These are phyloP conservation scores for Pochonia chlamydosporia DNA, from an alignment of 2,329 filamentous ascomycete species.

Conservation along the genomic window DNA sequence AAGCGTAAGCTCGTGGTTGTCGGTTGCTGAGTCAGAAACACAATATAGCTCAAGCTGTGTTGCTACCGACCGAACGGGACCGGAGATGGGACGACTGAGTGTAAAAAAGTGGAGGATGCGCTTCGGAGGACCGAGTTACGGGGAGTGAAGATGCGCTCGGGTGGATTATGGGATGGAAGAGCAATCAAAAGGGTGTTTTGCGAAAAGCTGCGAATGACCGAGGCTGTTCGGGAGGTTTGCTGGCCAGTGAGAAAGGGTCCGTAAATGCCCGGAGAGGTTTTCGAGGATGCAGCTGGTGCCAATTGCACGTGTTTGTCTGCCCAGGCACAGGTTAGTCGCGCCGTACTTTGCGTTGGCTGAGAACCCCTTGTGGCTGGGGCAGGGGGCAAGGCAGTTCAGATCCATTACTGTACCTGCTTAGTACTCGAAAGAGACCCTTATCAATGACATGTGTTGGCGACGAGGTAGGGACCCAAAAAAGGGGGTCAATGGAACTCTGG, in stretches of 20 bases:
- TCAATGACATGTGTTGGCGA: not conserved
- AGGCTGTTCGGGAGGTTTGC: not conserved
- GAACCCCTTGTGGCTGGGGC: not conserved
- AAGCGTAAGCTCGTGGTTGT: not conserved
- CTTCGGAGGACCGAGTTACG: not conserved
- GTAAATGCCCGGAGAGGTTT: conserved; percentile 3
- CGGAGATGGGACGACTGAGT: not conserved
- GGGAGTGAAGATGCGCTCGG: not conserved
- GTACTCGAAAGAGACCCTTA: not conserved
- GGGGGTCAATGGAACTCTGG: too few relatives aligned
- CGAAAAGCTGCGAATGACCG: not conserved
- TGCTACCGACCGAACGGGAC: not conserved
- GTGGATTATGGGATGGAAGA: not conserved
- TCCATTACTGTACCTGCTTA: not conserved
- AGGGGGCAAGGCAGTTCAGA: not conserved
- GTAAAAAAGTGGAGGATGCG: conserved; percentile 2
- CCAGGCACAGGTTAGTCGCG: not conserved
- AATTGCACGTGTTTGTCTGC: conserved; percentile 2
- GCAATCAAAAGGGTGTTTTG: not conserved
- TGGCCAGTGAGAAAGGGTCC: not conserved
- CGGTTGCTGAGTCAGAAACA: conserved; percentile 6
- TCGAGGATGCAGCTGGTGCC: not conserved
- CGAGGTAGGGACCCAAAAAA: too few relatives aligned
- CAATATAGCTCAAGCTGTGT: not conserved
- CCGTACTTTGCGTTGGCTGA: too few relatives aligned